Evolutionary conservation across 805 yeast species (phyloP), one percentile per base, ranked within the genome.

Genomic region (Kodamaea jinghongensis): DNA sequence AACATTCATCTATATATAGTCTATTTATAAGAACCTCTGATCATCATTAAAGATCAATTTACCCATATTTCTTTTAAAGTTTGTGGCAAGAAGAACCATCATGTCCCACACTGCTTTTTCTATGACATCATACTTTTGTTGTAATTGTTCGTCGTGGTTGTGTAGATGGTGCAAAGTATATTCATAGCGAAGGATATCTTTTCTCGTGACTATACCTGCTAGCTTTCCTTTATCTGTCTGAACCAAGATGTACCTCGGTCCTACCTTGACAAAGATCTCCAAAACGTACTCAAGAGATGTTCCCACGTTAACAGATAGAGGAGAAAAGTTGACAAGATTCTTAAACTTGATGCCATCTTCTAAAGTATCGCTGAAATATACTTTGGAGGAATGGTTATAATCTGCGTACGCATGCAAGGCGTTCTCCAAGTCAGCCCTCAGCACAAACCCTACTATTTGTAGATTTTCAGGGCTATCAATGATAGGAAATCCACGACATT

Each of bases 201-300:
- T 93, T 42, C 90, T 73, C 0, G 96, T 87, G 1, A 95, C 64
- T n/a, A 87, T 54, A 0, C 99, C 99, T 11, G 71, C 71, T 12
- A 87, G 29, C 2, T 14, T 54, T 2, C 55, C 45, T 1, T 90
- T 93, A 22, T 72, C 61, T 7, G 78, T 71, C 39, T 81, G 83
- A 2, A 86, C 82, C 30, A 83, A 68, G 1, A 93, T 71, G 20
- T 81, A 74, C 31, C 85, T 69, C 6, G 96, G 96, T 0, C 98
- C 96, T 20, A 89, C 55, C 47, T 83, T 81, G 43, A 78, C 74
- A 56, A 93, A 91, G 16, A 88, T 61, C 26, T 83, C 83, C 43
- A 81, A 61, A 1, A 83, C 73, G 17, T 76, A 69, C 45, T 82
- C 84, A 23, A 90, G 59, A 0, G 84, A 71, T 0, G 81, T 69